Evolutionary conservation across 2,329 filamentous ascomycete genomes (phyloP).

Genomic region (Penicillium sp.): DNA sequence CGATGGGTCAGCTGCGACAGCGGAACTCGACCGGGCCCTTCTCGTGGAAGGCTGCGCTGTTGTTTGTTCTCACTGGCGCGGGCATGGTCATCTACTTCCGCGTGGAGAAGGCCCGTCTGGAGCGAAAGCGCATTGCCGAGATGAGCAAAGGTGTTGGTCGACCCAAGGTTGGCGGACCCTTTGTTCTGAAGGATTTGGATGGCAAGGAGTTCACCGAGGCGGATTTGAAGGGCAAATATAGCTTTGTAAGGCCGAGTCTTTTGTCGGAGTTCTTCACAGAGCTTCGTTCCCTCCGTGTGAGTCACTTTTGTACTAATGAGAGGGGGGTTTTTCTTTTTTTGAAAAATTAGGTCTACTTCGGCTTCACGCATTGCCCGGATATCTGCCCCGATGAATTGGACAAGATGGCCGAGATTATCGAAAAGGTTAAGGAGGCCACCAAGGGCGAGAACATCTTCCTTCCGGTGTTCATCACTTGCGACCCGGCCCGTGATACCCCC

Average conservation of each 20-base stretch:
- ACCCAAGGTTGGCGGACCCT: slow-evolving; percentile 87
- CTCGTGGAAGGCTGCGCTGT: slow-evolving; percentile 79
- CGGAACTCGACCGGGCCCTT: slow-evolving; percentile 58
- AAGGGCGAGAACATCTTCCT: slow-evolving; percentile 48
- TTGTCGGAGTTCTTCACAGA: no score
- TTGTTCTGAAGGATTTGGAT: slow-evolving; percentile 74
- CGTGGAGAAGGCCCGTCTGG: slow-evolving; percentile 84
- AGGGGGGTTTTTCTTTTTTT: background rate
- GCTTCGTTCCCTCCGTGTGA: no score
- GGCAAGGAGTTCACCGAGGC: slow-evolving; percentile 70
- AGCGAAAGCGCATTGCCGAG: slow-evolving; percentile 81
- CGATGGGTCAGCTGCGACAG: slow-evolving; percentile 37
- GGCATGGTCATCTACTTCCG: slow-evolving; percentile 87
- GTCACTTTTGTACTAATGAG: slow-evolving; percentile 2
- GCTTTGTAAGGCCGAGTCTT: slow-evolving; percentile 35
- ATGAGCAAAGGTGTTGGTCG: slow-evolving; percentile 87
- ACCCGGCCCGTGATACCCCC: slow-evolving; percentile 85
- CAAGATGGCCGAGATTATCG: slow-evolving; percentile 97
- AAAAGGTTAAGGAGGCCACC: slow-evolving; percentile 49
- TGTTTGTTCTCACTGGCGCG: slow-evolving; percentile 75
- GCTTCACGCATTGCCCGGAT: slow-evolving; percentile 96
- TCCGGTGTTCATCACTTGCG: slow-evolving; percentile 91
- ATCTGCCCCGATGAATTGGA: slow-evolving; percentile 99
- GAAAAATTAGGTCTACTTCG: slow-evolving; percentile 77
- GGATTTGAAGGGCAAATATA: slow-evolving; percentile 80